Evolutionary conservation across 2,329 filamentous ascomycete species (phyloP).

Genomic region (Phialophora tarda): DNA sequence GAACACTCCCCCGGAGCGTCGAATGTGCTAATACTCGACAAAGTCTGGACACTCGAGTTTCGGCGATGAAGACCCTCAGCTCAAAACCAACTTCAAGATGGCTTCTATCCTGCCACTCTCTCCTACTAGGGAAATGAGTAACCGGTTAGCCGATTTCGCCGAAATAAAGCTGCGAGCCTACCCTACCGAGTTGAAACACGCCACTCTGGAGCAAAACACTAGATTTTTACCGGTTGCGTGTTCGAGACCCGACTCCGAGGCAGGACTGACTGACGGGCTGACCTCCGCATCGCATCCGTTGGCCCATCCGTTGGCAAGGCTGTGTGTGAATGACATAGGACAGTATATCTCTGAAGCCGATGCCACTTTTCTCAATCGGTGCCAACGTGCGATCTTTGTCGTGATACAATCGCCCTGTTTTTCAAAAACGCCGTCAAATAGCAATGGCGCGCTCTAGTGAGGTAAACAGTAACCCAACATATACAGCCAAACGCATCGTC

Average conservation of each 20-base stretch:
- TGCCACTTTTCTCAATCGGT: conserved; percentile 12
- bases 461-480: conserved; percentile 5
- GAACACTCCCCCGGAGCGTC: conserved; percentile 5
- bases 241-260: not conserved
- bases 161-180: not conserved
- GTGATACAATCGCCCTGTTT: not conserved
- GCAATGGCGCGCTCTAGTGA: conserved; percentile 21
- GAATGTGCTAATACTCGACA: too few species aligned
- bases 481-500: conserved; percentile 7
- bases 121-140: conserved; percentile 1
- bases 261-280: conserved; percentile 1
- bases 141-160: conserved; percentile 9
- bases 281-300: conserved; percentile 12
- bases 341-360: conserved; percentile 18
- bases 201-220: not conserved
- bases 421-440: conserved; percentile 1
- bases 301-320: conserved; percentile 17
- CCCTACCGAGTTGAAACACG: conserved; percentile 1
- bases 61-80: conserved; percentile 19
- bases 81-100: conserved; percentile 14
- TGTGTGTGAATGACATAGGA: conserved; percentile 18
- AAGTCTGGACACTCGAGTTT: conserved; percentile 11
- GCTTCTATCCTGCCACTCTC: conserved; percentile 1
- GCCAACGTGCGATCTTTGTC: conserved; percentile 5
- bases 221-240: not conserved